A percentile compares a stretch with the other conserved stretches of the same genome.
These are phyloP conservation scores for Rhizopogon parksii DNA, from an alignment of 1,284 basidiomycete genomes.

Conservation along the genomic window DNA sequence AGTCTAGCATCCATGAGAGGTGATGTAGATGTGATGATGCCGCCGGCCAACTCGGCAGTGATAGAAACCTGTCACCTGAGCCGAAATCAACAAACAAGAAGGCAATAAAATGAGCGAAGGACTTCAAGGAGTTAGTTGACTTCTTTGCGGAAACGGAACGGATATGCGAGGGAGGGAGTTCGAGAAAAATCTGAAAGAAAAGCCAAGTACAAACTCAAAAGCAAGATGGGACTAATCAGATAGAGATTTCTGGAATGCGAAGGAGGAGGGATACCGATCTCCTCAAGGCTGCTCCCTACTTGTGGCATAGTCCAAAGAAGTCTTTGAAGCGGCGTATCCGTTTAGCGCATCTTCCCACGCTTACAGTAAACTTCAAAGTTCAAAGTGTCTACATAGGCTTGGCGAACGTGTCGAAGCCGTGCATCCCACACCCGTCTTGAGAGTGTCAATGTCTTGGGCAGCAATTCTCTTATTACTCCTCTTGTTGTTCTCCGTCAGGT, in stretches of 20 bases:
- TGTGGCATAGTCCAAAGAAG: background rate
- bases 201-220: background rate
- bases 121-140: background rate
- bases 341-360: background rate
- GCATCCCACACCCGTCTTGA: too few relatives aligned
- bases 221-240: background rate
- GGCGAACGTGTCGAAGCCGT: too few relatives aligned
- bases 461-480: background rate
- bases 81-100: background rate
- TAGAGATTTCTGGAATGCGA: background rate
- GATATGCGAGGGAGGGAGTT: background rate
- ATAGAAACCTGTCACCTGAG: too few relatives aligned
- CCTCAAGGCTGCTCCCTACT: background rate
- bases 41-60: background rate
- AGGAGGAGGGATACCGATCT: background rate
- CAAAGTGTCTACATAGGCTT: too few relatives aligned
- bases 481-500: background rate
- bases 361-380: background rate
- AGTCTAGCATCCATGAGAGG: conserved; percentile 26
- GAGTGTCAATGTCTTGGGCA: background rate
- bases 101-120: too few relatives aligned
- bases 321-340: too few relatives aligned
- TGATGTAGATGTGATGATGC: background rate
- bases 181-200: conserved; percentile 1
- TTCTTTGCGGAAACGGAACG: background rate